Base-by-base conservation (phyloP, 257 asterid genomes). In the Primulina tabacum region DNA sequence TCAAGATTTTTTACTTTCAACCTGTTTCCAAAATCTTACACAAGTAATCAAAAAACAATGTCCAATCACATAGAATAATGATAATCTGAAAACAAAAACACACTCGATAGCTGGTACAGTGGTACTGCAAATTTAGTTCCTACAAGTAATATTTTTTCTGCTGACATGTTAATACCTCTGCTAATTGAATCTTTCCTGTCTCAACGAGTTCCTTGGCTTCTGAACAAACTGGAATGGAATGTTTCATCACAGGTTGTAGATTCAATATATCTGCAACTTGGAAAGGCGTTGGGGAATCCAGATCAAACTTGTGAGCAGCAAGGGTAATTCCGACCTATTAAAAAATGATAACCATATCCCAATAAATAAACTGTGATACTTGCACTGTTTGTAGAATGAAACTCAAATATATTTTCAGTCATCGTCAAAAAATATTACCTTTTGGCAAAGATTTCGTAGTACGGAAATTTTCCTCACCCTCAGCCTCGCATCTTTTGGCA, bases 161-260 rank as follows among this genome's bases (percentile, higher is more conserved):
- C 21, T 50, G 21, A 17, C 8, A 50, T 50, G 57, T 50, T 16
- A 50, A 37, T 82, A 91, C 98, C 97, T 94, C 97, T 24, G 97
- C 97, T 78, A 94, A 81, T 64, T 94, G 98, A 78, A 81, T 84
- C 82, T 94, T 94, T 72, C 97, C 99, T 33, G 97, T 82, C 81
- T 94, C 99, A 67, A 91, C 88, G 57, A 94, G 90, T 79, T 88
- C 92, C 88, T 84, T 89, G 69, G 99, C 98, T 82, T 91, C 97
- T 55, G 99, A 86, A 72, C 97, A 91, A 55, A 94, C 79, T 62
- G 97, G 97, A 76, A 94, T 88, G n/a, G 96, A 93, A 81, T 91
- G 97, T 79, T 94, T 94, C 69, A 91, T 91, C 21, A 94, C 96
- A 32, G 99, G 97, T 68, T 88, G 95, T 68, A 91, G 80, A 85